Conservation (phyloP, 257 asterid species). For the Thymus quinquecostatus region DNA sequence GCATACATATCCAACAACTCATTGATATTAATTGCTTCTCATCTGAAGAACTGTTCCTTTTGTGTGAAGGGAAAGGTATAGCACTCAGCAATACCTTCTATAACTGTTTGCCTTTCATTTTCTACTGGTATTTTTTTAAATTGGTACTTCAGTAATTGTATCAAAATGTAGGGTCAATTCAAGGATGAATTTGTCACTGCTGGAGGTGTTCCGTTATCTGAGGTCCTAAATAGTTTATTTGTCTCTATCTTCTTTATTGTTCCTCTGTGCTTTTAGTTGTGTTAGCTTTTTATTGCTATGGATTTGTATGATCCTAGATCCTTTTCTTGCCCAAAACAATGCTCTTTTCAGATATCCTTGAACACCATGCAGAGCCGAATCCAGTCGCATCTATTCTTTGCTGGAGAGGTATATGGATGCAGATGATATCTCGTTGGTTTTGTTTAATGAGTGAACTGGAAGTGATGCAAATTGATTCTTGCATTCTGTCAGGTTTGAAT, state of each 20-base stretch:
- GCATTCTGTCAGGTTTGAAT: conserved; percentile 4
- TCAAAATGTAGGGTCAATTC: conserved; percentile 75
- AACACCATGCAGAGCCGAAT: conserved; percentile 84
- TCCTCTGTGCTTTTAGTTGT: conserved; percentile 3
- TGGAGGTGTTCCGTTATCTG: conserved; percentile 96
- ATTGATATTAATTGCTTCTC: conserved; percentile 56
- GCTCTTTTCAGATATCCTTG: conserved; percentile 60
- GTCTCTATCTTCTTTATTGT: neutral
- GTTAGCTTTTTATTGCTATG: neutral
- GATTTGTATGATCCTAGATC: conserved; percentile 7
- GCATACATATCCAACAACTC: conserved; percentile 71
- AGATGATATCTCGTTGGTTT: conserved; percentile 2
- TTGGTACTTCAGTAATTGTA: neutral
- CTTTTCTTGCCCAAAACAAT: conserved; percentile 9
- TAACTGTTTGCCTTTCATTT: conserved; percentile 8
- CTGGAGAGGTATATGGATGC: conserved; percentile 76
- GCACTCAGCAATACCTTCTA: conserved; percentile 12
- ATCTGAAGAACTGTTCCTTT: conserved; percentile 66
- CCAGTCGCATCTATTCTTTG: conserved; percentile 68
- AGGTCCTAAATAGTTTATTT: conserved; percentile 54
- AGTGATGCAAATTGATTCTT: neutral
- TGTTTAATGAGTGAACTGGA: conserved; percentile 7
- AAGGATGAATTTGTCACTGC: conserved; percentile 99
- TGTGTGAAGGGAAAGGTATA: conserved; percentile 80
- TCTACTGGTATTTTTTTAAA: conserved; percentile 12